These are phyloP conservation scores for Pyracantha coccinea DNA, from an alignment of 331 rosid species.

Conservation along the genomic window DNA sequence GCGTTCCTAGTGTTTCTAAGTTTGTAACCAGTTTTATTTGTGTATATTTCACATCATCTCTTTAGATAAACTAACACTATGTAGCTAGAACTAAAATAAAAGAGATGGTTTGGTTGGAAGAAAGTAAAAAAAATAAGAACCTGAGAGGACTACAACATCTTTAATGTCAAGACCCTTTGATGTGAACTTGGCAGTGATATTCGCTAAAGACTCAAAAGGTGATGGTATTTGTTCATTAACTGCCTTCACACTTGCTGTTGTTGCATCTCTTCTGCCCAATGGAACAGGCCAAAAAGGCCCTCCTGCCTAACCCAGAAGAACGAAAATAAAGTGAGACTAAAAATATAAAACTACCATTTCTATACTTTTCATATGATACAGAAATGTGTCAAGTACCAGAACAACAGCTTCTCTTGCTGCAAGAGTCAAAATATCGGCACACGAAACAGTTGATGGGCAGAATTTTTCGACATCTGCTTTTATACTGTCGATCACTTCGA, in stretches of 20 bases:
- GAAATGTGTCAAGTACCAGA: constrained; percentile 18
- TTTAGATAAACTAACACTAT: too few relatives aligned
- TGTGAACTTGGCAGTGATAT: constrained; percentile 48
- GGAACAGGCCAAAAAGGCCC: constrained; percentile 59
- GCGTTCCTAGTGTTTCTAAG: too few relatives aligned
- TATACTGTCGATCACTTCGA: constrained; percentile 51
- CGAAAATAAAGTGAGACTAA: background rate
- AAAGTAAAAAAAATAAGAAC: constrained; percentile 10
- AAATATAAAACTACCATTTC: too few relatives aligned
- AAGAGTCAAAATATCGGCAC: constrained; percentile 56
- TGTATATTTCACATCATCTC: too few relatives aligned
- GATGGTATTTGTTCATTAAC: constrained; percentile 52
- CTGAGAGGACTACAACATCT: constrained; percentile 73
- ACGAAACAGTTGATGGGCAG: constrained; percentile 66
- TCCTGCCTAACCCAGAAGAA: constrained; percentile 32
- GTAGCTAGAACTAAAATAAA: background rate
- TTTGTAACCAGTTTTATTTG: too few relatives aligned
- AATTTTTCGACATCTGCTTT: constrained; percentile 42
- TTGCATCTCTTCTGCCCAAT: constrained; percentile 64
- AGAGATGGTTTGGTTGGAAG: background rate
- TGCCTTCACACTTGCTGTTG: constrained; percentile 34
- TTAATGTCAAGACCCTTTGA: constrained; percentile 58
- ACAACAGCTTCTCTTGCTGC: constrained; percentile 55
- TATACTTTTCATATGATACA: background rate
- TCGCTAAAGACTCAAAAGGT: constrained; percentile 45